A percentile compares a stretch with the other conserved stretches of the same genome.
Evolutionary conservation across 768 basidiomycete genomes (phyloP).

Genomic region (Termitomyces sp.): DNA sequence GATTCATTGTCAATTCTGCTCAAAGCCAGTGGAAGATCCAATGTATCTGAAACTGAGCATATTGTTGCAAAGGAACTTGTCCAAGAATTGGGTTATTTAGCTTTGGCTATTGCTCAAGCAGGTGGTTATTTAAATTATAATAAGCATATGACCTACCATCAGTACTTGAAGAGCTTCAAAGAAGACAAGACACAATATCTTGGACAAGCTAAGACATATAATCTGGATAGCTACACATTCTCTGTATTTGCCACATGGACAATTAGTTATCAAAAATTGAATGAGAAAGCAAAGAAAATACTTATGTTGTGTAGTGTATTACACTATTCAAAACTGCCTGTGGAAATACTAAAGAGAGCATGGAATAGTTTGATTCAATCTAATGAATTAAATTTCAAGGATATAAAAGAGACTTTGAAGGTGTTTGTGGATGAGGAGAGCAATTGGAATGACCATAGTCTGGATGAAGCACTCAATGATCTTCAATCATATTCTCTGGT

Average conservation of each 20-base stretch:
- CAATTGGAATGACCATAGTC: not conserved
- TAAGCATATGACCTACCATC: not conserved
- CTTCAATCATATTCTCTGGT: not conserved
- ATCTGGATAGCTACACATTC: not conserved
- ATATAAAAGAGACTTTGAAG: not conserved
- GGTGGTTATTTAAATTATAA: not conserved
- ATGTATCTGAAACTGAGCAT: not conserved
- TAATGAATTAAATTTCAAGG: not conserved
- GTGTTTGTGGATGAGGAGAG: not conserved
- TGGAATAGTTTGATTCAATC: not conserved
- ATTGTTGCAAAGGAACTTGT: not conserved
- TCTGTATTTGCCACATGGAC: not conserved
- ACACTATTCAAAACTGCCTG: not conserved
- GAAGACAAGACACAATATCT: not conserved
- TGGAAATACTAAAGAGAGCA: not conserved
- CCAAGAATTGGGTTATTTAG: not conserved
- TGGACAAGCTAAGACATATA: not conserved
- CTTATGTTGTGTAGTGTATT: not conserved
- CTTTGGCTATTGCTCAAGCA: conserved; percentile 4
- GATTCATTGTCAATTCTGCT: not conserved
- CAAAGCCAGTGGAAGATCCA: not conserved
- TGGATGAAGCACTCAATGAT: not conserved
- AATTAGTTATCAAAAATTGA: not conserved
- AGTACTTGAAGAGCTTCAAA: not conserved
- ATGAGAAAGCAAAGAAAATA: not conserved